Base-by-base conservation (phyloP, 768 basidiomycete genomes). In the Tricholoma sp. region DNA sequence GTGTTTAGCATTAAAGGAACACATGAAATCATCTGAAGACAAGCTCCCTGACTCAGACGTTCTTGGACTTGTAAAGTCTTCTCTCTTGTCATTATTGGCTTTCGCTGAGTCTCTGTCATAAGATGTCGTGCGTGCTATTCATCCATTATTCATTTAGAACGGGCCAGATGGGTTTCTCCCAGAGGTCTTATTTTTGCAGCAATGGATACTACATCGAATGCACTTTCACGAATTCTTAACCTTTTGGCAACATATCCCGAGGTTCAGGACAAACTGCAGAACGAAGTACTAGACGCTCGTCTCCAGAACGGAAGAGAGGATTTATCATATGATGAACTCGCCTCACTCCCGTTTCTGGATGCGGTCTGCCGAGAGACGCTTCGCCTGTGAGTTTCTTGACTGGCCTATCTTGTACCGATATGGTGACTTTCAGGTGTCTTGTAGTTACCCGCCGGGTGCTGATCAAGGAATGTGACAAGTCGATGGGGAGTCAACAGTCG, bases 121-220 rank as follows among this genome's bases (percentile, higher is more conserved):
- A n/a, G 59, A 44, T 60, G 33, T 54, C 59, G 59, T 60, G 41
- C 48, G 59, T 52, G 17, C n/a, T 39, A 13, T n/a, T 41, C 37
- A n/a, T n/a, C n/a, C 24, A 24, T 32, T 39, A 32, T 6, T 51
- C 42, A 13, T 4, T 12, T 39, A 39, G 6, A 39, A 6, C 15
- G 37, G 37, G 1, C 7, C 6, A 24, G 24, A n/a, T 39, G n/a
- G 2, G 20, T 44, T 41, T 12, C n/a, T 51, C 10, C 8, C 44
- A 71, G 67, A n/a, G 64, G 60, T 6, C 55, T 71, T 24, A 63
- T 64, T 6, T 65, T 69, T 50, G 77, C 77, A 0, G 77, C 71
- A 1, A 74, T 72, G 56, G 78, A 79, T 59, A 79, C 77, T 0
- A 79, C 78, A 0, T 76, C 77, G 8, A 66, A 62, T 13, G 72